phyloP scores from a whole-genome alignment of 768 basidiomycete genomes.

The Xerocomus brunneocitrinus region DNA sequence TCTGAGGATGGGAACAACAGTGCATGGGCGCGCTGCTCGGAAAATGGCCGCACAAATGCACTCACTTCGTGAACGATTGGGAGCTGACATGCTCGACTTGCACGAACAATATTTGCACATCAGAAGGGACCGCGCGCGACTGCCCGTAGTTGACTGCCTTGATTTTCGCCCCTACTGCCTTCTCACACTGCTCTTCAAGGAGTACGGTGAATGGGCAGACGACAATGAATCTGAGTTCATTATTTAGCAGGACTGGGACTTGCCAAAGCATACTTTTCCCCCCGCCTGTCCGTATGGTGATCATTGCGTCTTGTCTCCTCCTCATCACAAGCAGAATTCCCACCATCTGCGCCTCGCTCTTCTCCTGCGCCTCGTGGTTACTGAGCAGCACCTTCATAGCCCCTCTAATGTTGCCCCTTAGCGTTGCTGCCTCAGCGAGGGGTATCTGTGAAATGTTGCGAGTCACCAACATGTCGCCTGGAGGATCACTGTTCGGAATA shows the following conservation, averaged over 20 bases:
- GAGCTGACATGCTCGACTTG: constrained; percentile 6
- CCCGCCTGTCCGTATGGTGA: constrained; percentile 7
- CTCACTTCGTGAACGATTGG: neutral
- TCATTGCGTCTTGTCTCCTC: neutral
- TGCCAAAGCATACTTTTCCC: constrained; percentile 10
- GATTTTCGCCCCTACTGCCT: neutral
- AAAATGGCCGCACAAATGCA: neutral
- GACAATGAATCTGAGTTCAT: neutral
- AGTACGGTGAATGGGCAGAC: constrained; percentile 6
- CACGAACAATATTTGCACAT: constrained; percentile 2
- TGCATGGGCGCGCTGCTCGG: no score
- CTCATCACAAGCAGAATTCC: neutral
- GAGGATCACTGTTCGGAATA: neutral
- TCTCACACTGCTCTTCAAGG: constrained; percentile 4
- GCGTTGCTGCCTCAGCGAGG: neutral
- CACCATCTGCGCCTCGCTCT: neutral
- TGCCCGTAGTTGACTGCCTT: neutral
- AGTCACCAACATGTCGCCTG: neutral
- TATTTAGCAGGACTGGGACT: neutral
- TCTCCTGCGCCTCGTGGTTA: neutral
- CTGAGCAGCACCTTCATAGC: neutral
- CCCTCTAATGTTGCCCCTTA: neutral
- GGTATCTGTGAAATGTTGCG: neutral
- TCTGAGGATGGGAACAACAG: neutral
- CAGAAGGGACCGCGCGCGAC: neutral